Evolutionary conservation across 2,329 filamentous ascomycete species (phyloP), one percentile per base, ranked within the genome.

Genomic region (Chaetomium olivaceum): DNA sequence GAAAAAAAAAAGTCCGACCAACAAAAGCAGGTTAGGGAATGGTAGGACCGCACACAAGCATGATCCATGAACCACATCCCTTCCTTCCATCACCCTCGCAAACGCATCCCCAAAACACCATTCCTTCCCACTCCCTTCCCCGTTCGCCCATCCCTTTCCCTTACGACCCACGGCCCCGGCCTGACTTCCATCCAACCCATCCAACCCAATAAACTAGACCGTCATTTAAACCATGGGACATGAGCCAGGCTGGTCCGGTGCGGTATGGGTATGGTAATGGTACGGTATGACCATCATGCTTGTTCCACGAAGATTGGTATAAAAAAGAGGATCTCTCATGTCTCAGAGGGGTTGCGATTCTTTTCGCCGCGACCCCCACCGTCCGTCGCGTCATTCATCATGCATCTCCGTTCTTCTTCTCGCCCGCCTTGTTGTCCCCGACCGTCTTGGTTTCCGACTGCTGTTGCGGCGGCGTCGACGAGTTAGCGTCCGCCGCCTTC

Each of bases 261-360:
- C 57, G 62, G 51, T 39, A 21, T 36, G 57, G 46, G 50, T 36
- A 36, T 36, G 33, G 54, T 48, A 29, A 29, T 43, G 58, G 58
- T 52, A 58, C 46, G 25, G 59, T 61, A 58, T 61, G 58, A 57
- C 61, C 63, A 62, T 65, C 63, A 61, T 58, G 54, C 55, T 62
- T 46, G 46, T 62, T 62, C 54, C 46, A 62, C 46, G 54, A 61
- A 52, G 36, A 46, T 46, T 58, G 63, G 59, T 62, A 62, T 61
- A 65, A 61, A 61, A 65, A 51, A 55, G 33, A 54, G 43, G 39
- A n/a, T 36, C 63, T 59, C 63, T 59, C 63, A 58, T 62, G 52
- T 59, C 58, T 58, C 58, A 25, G n/a, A 16, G 36, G 52, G 63
- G 25, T 46, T 46, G 54, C 52, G 23, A 43, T n/a, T 46, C 43